Evolutionary conservation across 306 rosid genomes (phyloP).

Genomic region (Corylus avellana): DNA sequence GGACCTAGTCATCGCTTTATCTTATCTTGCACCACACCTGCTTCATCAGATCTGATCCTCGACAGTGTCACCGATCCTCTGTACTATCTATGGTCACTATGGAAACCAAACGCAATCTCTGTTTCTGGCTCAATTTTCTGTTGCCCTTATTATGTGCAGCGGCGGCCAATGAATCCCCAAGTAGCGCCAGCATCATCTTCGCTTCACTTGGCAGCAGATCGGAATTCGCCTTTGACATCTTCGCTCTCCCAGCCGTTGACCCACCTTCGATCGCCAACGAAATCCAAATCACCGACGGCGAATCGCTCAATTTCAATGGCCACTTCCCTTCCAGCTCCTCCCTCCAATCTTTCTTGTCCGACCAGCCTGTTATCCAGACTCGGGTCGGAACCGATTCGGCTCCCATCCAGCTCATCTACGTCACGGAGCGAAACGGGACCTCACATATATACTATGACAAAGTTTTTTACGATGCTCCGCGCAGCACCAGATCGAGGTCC

Average conservation of each 20-base stretch:
- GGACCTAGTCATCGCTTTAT: neutral
- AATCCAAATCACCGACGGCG: constrained; percentile 68
- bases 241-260: constrained; percentile 41
- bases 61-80: too few species aligned
- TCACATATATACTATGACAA: constrained; percentile 63
- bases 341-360: constrained; percentile 31
- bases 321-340: constrained; percentile 53
- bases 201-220: constrained; percentile 71
- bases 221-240: constrained; percentile 63
- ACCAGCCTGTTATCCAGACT: constrained; percentile 22
- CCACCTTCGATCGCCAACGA: constrained; percentile 33
- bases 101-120: constrained; percentile 16
- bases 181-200: constrained; percentile 57
- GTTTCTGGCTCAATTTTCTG: constrained; percentile 14
- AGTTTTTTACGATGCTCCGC: constrained; percentile 19
- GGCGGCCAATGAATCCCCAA: constrained; percentile 20
- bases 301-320: constrained; percentile 81
- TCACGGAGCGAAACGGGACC: constrained; percentile 66
- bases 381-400: constrained; percentile 25
- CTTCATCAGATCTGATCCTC: neutral
- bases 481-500: constrained; percentile 30
- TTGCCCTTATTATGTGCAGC: neutral
- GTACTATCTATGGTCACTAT: constrained; percentile 1
- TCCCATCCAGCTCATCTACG: constrained; percentile 56
- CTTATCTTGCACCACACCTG: neutral